These are phyloP conservation scores for Hymenoscyphus fraxineus DNA, from an alignment of 2,329 filamentous ascomycete genomes.

Conservation along the genomic window DNA sequence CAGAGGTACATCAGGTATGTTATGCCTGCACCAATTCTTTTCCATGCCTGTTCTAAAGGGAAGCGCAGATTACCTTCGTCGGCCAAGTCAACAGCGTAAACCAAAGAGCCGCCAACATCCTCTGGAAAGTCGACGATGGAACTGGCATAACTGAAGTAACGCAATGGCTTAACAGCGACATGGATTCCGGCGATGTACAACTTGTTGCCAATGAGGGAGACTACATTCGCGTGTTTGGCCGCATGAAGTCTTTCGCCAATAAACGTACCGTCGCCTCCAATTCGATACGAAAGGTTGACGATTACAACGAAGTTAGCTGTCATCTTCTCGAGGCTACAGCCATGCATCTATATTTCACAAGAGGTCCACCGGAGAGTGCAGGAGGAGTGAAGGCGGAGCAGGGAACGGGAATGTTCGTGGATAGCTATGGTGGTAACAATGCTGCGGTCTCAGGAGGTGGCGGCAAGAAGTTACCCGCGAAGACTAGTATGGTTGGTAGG, in stretches of 20 bases:
- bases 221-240: constrained; percentile 83
- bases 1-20: constrained; percentile 58
- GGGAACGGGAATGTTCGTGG: constrained; percentile 37
- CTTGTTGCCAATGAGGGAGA: constrained; percentile 63
- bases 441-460: constrained; percentile 25
- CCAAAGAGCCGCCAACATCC: constrained; percentile 85
- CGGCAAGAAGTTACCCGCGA: constrained; percentile 37
- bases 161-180: constrained; percentile 63
- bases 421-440: constrained; percentile 36
- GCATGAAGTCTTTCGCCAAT: constrained; percentile 77
- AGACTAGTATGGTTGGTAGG: constrained; percentile 53
- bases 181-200: constrained; percentile 41
- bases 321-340: constrained; percentile 88
- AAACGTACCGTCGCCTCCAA: constrained; percentile 79
- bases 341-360: constrained; percentile 79
- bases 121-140: constrained; percentile 91
- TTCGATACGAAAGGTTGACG: constrained; percentile 72
- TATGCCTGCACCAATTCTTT: not conserved
- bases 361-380: constrained; percentile 51
- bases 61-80: constrained; percentile 70
- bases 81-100: constrained; percentile 87
- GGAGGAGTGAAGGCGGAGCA: constrained; percentile 38
- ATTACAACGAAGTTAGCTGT: constrained; percentile 91
- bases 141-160: constrained; percentile 90
- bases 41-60: constrained; percentile 7